Evolutionary conservation across 768 basidiomycete species (phyloP).

Genomic region (Guyanaporus albipodus): DNA sequence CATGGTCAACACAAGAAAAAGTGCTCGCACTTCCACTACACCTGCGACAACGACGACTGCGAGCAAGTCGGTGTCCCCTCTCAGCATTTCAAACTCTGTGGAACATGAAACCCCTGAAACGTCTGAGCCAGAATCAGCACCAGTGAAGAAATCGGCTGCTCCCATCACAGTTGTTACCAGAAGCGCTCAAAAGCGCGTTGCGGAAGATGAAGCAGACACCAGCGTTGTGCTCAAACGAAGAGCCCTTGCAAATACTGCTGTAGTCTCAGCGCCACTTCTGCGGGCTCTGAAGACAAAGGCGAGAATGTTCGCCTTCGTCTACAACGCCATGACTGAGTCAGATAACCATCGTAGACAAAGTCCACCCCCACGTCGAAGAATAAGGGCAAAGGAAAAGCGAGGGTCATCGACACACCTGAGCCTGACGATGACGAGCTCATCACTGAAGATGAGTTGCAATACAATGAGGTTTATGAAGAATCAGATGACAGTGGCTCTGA

Average conservation of each 20-base stretch:
- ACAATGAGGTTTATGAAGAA: slow-evolving; percentile 43
- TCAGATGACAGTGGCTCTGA: slow-evolving; percentile 57
- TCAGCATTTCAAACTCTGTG: slow-evolving; percentile 44
- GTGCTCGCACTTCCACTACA: slow-evolving; percentile 13
- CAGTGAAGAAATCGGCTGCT: neutral
- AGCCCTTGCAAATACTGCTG: slow-evolving; percentile 27
- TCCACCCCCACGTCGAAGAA: slow-evolving; percentile 2
- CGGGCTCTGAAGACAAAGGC: slow-evolving; percentile 23
- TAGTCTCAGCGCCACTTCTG: slow-evolving; percentile 11
- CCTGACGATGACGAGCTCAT: slow-evolving; percentile 27
- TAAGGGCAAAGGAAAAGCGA: slow-evolving; percentile 28
- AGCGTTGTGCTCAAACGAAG: slow-evolving; percentile 32
- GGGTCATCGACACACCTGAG: slow-evolving; percentile 25
- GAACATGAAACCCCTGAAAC: slow-evolving; percentile 52
- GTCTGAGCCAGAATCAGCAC: slow-evolving; percentile 35
- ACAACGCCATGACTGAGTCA: slow-evolving; percentile 15
- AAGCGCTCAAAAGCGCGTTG: slow-evolving; percentile 29
- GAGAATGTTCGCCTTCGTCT: slow-evolving; percentile 9
- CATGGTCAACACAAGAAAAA: slow-evolving; percentile 25
- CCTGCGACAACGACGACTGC: slow-evolving; percentile 30
- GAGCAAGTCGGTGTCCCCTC: slow-evolving; percentile 45
- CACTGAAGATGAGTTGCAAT: slow-evolving; percentile 39
- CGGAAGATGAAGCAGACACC: slow-evolving; percentile 32
- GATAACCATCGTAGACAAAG: slow-evolving; percentile 10
- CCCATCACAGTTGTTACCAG: slow-evolving; percentile 2